These are phyloP conservation scores for Colletotrichum tofieldiae DNA, from an alignment of 2,329 filamentous ascomycete species.

Conservation along the genomic window DNA sequence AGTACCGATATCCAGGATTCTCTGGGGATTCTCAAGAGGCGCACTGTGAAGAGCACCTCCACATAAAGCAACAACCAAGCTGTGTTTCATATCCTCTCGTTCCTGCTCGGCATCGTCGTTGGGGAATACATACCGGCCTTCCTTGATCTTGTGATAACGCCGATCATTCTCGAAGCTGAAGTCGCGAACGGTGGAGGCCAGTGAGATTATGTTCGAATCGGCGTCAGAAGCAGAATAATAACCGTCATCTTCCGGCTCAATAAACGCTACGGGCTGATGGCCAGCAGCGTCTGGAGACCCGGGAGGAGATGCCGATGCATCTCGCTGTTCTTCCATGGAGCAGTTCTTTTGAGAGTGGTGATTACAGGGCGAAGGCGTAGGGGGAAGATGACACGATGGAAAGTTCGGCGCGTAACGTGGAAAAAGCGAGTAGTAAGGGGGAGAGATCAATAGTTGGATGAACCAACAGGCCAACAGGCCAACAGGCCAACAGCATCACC, in stretches of 20 bases:
- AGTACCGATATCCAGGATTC: constrained; percentile 22
- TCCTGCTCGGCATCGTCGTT: constrained; percentile 62
- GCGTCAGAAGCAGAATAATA: constrained; percentile 20
- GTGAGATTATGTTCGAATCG: constrained; percentile 46
- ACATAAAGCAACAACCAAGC: constrained; percentile 46
- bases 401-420: no score
- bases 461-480: no score
- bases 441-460: no score
- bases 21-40: neutral
- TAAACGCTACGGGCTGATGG: no score
- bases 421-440: no score
- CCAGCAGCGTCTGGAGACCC: no score
- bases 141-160: constrained; percentile 59
- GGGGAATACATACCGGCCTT: constrained; percentile 57
- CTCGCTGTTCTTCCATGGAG: no score
- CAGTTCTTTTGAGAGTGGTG: no score
- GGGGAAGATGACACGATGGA: no score
- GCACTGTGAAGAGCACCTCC: neutral
- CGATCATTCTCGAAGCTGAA: constrained; percentile 60
- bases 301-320: no score
- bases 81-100: constrained; percentile 55
- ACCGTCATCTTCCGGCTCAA: constrained; percentile 15
- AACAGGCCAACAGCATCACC: no score
- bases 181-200: constrained; percentile 55
- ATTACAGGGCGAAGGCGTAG: no score